A percentile compares a stretch with the other conserved stretches of the same genome.
Conservation (phyloP, 768 basidiomycete genomes). For the Wakefieldia striispora region DNA sequence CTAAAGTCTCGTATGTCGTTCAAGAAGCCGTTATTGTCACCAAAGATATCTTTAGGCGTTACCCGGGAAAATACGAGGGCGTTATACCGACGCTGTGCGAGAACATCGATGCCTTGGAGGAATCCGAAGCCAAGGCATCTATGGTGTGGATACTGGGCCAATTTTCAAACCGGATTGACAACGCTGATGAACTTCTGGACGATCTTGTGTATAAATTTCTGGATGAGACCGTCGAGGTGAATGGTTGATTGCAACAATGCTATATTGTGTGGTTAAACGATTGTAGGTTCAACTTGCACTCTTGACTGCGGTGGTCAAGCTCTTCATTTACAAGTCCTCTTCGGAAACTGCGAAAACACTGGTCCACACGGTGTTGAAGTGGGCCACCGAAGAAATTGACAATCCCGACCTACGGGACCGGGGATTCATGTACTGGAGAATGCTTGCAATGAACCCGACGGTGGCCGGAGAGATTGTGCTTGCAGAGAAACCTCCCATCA, state of each 20-base stretch:
- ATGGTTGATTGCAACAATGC: conserved; percentile 15
- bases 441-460: conserved; percentile 89
- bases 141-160: conserved; percentile 99
- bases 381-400: conserved; percentile 96
- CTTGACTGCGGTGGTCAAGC: conserved; percentile 91
- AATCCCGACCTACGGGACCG: conserved; percentile 97
- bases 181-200: conserved; percentile 93
- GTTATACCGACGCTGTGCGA: conserved; percentile 93
- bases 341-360: conserved; percentile 85
- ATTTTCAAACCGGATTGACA: conserved; percentile 93
- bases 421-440: conserved; percentile 99
- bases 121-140: conserved; percentile 94
- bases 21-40: conserved; percentile 97
- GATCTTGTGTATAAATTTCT: conserved; percentile 85
- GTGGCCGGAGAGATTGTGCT: conserved; percentile 89
- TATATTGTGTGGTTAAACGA: neutral
- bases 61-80: conserved; percentile 95
- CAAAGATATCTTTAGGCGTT: conserved; percentile 96
- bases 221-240: conserved; percentile 91
- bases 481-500: conserved; percentile 91
- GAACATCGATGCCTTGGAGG: conserved; percentile 87
- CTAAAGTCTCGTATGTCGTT: conserved; percentile 93
- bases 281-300: conserved; percentile 90
- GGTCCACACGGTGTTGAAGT: conserved; percentile 93
- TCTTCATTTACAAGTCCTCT: conserved; percentile 87